phyloP scores from a whole-genome alignment of 805 yeast genomes.

The Yarrowia porcina region DNA sequence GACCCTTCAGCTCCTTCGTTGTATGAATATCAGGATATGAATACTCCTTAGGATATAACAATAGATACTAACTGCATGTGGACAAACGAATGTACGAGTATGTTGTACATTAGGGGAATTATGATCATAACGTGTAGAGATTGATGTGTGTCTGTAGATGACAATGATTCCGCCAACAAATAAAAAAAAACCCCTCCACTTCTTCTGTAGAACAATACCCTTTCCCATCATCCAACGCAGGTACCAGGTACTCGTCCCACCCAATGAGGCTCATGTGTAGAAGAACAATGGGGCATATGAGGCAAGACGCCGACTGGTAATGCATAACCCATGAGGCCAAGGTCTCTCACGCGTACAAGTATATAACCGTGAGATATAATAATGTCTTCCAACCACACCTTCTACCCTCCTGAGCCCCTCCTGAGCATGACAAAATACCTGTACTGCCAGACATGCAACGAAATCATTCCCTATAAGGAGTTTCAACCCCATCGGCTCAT shows the following conservation, averaged over 20 bases:
- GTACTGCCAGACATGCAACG: not conserved
- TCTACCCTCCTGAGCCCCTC: too few relatives aligned
- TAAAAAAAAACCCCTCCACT: too few relatives aligned
- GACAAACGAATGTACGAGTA: not conserved
- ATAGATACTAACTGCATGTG: slow-evolving; percentile 8
- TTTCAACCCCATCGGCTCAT: not conserved
- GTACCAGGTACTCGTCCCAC: not conserved
- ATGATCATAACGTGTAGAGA: too few relatives aligned
- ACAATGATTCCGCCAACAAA: too few relatives aligned
- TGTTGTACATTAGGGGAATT: too few relatives aligned
- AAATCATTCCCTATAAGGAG: not conserved
- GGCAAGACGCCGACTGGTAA: not conserved
- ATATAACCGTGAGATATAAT: not conserved
- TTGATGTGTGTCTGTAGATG: too few relatives aligned
- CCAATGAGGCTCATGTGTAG: not conserved
- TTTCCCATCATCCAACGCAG: too few relatives aligned
- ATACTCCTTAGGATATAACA: not conserved
- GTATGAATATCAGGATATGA: not conserved
- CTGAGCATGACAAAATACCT: not conserved
- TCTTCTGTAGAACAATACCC: too few relatives aligned
- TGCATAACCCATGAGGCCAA: not conserved
- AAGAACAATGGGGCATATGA: not conserved
- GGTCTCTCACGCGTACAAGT: not conserved
- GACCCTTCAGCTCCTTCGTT: slow-evolving; percentile 5
- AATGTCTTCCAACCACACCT: not conserved